phyloP scores from a whole-genome alignment of 139 green algal genomes.

The Tetraselmis striata region DNA sequence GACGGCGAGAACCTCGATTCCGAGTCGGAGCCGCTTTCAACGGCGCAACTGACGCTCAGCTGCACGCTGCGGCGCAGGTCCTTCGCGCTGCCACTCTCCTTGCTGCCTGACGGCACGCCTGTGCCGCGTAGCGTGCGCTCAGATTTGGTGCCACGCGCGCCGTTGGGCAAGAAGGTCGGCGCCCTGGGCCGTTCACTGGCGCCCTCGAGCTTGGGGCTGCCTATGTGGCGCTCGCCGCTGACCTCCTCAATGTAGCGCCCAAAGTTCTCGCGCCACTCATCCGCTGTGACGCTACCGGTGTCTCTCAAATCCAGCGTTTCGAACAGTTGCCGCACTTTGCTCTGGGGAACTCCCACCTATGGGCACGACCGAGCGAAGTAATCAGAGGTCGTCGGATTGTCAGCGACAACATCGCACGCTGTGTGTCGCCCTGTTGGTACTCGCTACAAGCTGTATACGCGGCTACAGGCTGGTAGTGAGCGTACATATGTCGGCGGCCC shows the following conservation, averaged over 20 bases:
- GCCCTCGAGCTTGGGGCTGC: too few species aligned
- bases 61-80: not conserved
- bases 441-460: too few species aligned
- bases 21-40: not conserved
- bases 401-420: too few species aligned
- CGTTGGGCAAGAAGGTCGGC: not conserved
- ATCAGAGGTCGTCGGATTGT: too few species aligned
- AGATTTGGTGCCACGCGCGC: not conserved
- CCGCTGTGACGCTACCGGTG: not conserved
- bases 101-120: not conserved
- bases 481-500: too few species aligned
- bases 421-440: too few species aligned
- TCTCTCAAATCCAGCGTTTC: not conserved
- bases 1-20: too few species aligned
- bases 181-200: too few species aligned
- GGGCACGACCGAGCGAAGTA: too few species aligned
- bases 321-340: not conserved
- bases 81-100: not conserved
- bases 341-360: not conserved
- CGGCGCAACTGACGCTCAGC: not conserved
- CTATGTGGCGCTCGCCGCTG: not conserved
- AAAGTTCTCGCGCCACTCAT: not conserved
- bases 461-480: too few species aligned
- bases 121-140: not conserved
- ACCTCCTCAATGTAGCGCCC: not conserved